Base-by-base conservation (phyloP, 2,329 filamentous ascomycete genomes). In the Mycosphaerella sp. region DNA sequence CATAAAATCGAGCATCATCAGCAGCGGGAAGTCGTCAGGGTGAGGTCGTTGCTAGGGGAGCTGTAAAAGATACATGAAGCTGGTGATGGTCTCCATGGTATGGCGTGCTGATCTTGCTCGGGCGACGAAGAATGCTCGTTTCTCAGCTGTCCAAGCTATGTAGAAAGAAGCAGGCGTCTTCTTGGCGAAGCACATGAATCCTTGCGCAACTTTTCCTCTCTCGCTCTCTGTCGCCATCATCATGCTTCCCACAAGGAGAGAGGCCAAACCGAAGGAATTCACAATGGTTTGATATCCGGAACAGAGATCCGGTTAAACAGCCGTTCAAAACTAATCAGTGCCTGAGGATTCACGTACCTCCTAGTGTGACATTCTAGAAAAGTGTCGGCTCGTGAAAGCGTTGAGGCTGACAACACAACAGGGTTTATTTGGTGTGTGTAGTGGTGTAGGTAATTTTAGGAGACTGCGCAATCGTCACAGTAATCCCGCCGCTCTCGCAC, bases 401-500 rank as follows among this genome's bases (percentile, higher is more conserved):
- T 55, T 55, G 53, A 51, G 53, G 42, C 39, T 41, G 26, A 51
- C 34, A 40, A 41, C 26, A 51, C 34, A 40, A 41, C 26, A 29
- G 26, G 26, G 26, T 45, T 51, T 51, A 17, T 17, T 17, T 17
- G 14, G 14, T 17, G 14, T 17, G 14, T 17, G 14, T 17, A 31
- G 48, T 45, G 40, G 6, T 17, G 21, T 29, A 34, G 48, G 48
- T 51, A 51, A 51, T 44, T 51, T 51, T 44, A 51, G 48, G 40
- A 46, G n/a, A 41, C 43, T 41, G 41, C 46, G 46, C 52, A 49
- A 34, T 52, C 54, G 49, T 56, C 6, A 26, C 49, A 45, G 42
- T 40, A 17, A 38, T 14, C 38, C 41, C 36, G 11, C 9, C 36
- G 9, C 26, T 29, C 26, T 6, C 26, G 39, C 44, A 55, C 48